phyloP scores from a whole-genome alignment of 257 asterid genomes.

The Nicotiana sylvestris region DNA sequence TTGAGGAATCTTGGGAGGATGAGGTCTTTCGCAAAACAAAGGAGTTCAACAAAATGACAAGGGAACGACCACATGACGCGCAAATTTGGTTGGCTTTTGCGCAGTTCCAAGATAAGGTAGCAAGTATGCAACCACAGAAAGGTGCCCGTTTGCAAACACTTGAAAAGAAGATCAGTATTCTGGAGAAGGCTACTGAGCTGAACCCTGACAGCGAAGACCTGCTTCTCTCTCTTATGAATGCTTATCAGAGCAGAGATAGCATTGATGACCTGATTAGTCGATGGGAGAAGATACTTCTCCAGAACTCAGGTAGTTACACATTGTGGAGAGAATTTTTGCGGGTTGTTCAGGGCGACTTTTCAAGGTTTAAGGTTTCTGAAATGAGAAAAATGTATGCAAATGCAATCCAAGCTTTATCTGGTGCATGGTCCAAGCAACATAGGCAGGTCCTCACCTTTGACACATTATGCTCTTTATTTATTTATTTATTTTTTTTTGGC shows the following conservation, averaged over 20 bases:
- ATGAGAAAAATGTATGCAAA: slow-evolving; percentile 84
- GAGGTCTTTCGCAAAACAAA: slow-evolving; percentile 73
- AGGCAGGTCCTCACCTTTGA: slow-evolving; percentile 92
- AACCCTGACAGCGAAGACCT: slow-evolving; percentile 89
- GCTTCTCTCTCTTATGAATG: slow-evolving; percentile 74
- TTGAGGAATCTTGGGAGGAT: slow-evolving; percentile 97
- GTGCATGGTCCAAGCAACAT: slow-evolving; percentile 80
- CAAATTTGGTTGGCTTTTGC: slow-evolving; percentile 78
- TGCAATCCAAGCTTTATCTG: slow-evolving; percentile 87
- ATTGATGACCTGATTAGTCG: slow-evolving; percentile 63
- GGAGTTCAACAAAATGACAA: slow-evolving; percentile 77
- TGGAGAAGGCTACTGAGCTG: slow-evolving; percentile 90
- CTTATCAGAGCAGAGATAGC: slow-evolving; percentile 78
- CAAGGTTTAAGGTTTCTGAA: slow-evolving; percentile 93
- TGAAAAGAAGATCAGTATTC: slow-evolving; percentile 91
- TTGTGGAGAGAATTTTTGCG: slow-evolving; percentile 90
- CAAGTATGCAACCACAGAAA: slow-evolving; percentile 80
- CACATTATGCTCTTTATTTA: slow-evolving; percentile 14
- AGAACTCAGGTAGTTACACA: slow-evolving; percentile 77
- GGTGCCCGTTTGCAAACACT: slow-evolving; percentile 92
- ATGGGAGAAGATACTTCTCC: slow-evolving; percentile 78
- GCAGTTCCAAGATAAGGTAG: slow-evolving; percentile 86
- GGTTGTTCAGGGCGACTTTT: slow-evolving; percentile 78
- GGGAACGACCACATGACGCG: slow-evolving; percentile 86
- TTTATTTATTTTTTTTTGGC: background rate